Evolutionary conservation across 106 monocot genomes (phyloP).

Genomic region (Acorus gramineus): DNA sequence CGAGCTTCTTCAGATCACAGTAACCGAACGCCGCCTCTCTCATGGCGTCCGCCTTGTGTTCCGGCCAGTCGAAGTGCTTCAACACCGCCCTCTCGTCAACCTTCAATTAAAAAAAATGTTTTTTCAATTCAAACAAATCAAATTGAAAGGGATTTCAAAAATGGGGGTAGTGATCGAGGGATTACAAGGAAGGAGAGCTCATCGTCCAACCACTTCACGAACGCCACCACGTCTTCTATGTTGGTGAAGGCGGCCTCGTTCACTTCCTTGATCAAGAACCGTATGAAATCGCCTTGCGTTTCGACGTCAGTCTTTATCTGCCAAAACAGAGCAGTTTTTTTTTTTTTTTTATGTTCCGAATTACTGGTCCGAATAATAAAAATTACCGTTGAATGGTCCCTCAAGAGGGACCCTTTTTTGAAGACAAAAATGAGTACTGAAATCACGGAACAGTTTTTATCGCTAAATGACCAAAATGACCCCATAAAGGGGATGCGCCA

Average conservation of each 20-base stretch:
- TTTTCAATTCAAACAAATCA: neutral
- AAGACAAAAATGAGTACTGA: too few species aligned
- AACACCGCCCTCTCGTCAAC: slow-evolving; percentile 94
- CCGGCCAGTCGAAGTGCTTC: slow-evolving; percentile 97
- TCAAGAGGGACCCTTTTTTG: too few species aligned
- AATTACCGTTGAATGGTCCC: too few species aligned
- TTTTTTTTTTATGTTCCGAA: neutral
- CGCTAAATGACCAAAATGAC: neutral
- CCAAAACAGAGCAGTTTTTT: slow-evolving; percentile 3
- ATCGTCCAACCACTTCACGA: slow-evolving; percentile 96
- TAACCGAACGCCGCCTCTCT: slow-evolving; percentile 89
- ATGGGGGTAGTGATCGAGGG: neutral
- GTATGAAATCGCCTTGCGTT: slow-evolving; percentile 90
- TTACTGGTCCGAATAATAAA: too few species aligned
- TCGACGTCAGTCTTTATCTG: slow-evolving; percentile 99
- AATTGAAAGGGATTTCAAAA: neutral
- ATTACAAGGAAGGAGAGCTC: slow-evolving; percentile 96
- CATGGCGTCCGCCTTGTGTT: slow-evolving; percentile 84
- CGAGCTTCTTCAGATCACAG: slow-evolving; percentile 78
- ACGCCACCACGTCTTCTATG: slow-evolving; percentile 74
- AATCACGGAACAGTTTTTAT: too few species aligned
- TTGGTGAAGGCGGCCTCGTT: slow-evolving; percentile 57
- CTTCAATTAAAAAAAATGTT: slow-evolving; percentile 16
- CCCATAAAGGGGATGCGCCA: neutral
- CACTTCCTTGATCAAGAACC: slow-evolving; percentile 68